phyloP scores from a whole-genome alignment of 768 basidiomycete genomes.

The Boletellus sp. region DNA sequence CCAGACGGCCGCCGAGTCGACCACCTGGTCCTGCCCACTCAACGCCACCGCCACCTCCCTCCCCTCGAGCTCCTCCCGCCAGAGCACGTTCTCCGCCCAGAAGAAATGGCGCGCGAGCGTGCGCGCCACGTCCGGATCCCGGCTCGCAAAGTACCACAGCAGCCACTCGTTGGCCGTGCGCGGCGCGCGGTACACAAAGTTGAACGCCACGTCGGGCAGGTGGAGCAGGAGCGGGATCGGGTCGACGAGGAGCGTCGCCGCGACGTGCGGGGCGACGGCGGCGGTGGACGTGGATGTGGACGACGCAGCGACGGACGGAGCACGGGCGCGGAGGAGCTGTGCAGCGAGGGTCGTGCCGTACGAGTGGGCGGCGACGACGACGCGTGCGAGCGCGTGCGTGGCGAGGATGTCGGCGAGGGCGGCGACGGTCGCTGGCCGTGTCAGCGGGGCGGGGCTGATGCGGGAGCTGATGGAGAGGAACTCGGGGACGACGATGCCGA shows the following conservation, averaged over 20 bases:
- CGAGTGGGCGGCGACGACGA: conserved; percentile 54
- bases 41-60: conserved; percentile 34
- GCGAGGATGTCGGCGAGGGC: conserved; percentile 45
- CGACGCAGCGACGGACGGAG: too few relatives aligned
- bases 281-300: not conserved
- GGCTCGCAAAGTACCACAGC: conserved; percentile 64
- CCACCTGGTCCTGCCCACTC: conserved; percentile 41
- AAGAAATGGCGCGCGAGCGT: conserved; percentile 60
- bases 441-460: conserved; percentile 52
- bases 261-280: conserved; percentile 33
- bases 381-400: conserved; percentile 34
- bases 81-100: conserved; percentile 60
- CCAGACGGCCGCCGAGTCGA: conserved; percentile 37
- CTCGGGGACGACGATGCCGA: conserved; percentile 59
- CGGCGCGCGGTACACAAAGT: conserved; percentile 62
- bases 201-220: conserved; percentile 57
- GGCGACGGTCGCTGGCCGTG: conserved; percentile 37
- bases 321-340: conserved; percentile 44
- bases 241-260: conserved; percentile 52
- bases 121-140: conserved; percentile 59
- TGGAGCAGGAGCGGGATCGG: conserved; percentile 65
- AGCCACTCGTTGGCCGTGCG: conserved; percentile 56
- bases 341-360: conserved; percentile 59
- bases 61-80: conserved; percentile 50
- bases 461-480: conserved; percentile 57